Evolutionary conservation across 306 rosid species (phyloP), one percentile per base, ranked within the genome.

Genomic region (Fagus sylvatica): DNA sequence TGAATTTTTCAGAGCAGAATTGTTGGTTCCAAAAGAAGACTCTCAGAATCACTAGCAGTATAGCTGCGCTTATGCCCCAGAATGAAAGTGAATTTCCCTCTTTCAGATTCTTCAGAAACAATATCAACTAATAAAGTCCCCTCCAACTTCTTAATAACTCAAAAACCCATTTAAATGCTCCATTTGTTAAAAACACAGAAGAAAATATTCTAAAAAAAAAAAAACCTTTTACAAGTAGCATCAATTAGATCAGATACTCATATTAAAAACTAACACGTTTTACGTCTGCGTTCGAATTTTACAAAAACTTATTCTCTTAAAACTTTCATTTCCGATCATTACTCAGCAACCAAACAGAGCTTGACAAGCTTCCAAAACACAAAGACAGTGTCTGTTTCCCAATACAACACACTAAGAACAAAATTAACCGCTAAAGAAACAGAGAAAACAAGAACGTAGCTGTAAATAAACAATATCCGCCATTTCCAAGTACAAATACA

Each of bases 401-500:
- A 22, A 22, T 22, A 22, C 28, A 22, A 22, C 28, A 22, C 28
- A 22, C 28, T 22, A 22, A 22, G 28, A 22, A 22, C 28, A 22
- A 22, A 22, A 22, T 22, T 22, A 22, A 22, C 28, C 28, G 28
- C 28, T 22, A 22, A 22, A 22, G 28, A 22, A 22, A 22, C 28
- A 22, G 28, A 22, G 28, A 46, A 46, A 46, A 46, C 51, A 4
- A 46, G 51, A 46, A 46, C 51, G 10, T 46, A 46, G 51, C 51
- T 46, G 51, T 46, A 19, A 57, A 22, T 19, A 19, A 19, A 22
- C 36, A 57, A 57, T n/a, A 59, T 67, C 30, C 51, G 69, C 41
- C 43, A 78, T 61, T 76, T 65, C 40, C 55, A 56, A 46, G 51
- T 3, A 69, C 71, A 68, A 78, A 49, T 32, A 11, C 51, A 17